Evolutionary conservation across 2,329 filamentous ascomycete genomes (phyloP).

Genomic region (Xylogone sp.): DNA sequence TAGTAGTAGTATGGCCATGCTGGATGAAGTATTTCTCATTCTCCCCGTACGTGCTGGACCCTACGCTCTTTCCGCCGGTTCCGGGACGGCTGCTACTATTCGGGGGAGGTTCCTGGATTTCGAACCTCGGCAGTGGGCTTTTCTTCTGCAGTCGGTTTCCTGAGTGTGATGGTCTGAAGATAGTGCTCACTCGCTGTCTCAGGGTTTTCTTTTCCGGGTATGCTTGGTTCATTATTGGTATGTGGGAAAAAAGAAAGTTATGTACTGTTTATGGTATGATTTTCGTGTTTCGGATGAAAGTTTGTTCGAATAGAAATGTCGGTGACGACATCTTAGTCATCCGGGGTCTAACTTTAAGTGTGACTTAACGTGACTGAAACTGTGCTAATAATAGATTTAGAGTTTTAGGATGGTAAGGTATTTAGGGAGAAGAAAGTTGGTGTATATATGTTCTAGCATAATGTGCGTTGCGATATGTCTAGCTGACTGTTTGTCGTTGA

Average conservation of each 20-base stretch:
- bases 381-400: too few species aligned
- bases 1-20: neutral
- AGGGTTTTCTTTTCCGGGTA: neutral
- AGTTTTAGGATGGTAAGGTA: too few species aligned
- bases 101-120: neutral
- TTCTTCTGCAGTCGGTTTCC: neutral
- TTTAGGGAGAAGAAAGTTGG: too few species aligned
- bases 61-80: neutral
- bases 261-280: neutral
- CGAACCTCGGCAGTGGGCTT: neutral
- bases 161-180: neutral
- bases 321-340: too few species aligned
- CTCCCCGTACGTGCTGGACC: neutral
- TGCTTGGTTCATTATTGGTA: neutral
- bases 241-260: too few species aligned
- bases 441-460: too few species aligned
- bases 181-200: neutral
- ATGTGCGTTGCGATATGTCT: too few species aligned
- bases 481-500: too few species aligned
- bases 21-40: neutral
- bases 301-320: too few species aligned
- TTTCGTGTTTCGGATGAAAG: neutral
- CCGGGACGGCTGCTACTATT: neutral
- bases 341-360: too few species aligned
- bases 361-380: too few species aligned